Conservation (phyloP, 148 eudicot genomes). For the Beta vulgaris region DNA sequence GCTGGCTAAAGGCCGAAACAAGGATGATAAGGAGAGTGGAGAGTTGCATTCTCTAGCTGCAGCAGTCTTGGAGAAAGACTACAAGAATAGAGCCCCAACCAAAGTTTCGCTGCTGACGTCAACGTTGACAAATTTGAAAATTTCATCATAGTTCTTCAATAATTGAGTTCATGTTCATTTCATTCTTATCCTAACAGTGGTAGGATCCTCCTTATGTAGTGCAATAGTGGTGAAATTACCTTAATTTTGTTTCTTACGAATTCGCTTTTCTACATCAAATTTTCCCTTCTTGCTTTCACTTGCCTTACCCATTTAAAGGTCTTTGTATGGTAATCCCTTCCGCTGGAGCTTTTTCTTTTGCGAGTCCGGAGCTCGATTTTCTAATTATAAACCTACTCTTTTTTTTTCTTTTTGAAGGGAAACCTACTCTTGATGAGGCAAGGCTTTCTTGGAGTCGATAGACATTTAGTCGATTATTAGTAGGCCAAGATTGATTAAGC, state of each 20-base stretch:
- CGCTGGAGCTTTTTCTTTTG: background rate
- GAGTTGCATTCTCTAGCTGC: conserved; percentile 77
- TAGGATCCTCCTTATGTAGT: conserved; percentile 1
- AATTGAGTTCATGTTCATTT: conserved; percentile 4
- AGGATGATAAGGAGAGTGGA: conserved; percentile 69
- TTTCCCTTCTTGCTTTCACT: background rate
- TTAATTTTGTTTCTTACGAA: background rate
- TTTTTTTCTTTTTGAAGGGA: too few relatives aligned
- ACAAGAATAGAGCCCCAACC: conserved; percentile 63
- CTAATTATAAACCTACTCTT: too few relatives aligned
- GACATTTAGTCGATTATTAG: too few relatives aligned
- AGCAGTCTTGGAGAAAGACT: conserved; percentile 67
- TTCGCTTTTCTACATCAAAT: background rate
- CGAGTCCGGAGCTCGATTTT: too few relatives aligned
- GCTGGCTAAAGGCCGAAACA: conserved; percentile 78
- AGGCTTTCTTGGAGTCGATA: too few relatives aligned
- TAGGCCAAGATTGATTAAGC: too few relatives aligned
- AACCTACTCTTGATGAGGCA: too few relatives aligned
- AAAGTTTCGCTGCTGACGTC: conserved; percentile 63
- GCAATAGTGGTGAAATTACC: background rate
- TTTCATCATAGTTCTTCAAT: conserved; percentile 30
- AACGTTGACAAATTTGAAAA: conserved; percentile 62
- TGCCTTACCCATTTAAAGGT: background rate
- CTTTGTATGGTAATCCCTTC: background rate
- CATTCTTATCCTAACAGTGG: conserved; percentile 11